phyloP scores from a whole-genome alignment of 805 yeast species.

The Zygoascus bituminiphila region DNA sequence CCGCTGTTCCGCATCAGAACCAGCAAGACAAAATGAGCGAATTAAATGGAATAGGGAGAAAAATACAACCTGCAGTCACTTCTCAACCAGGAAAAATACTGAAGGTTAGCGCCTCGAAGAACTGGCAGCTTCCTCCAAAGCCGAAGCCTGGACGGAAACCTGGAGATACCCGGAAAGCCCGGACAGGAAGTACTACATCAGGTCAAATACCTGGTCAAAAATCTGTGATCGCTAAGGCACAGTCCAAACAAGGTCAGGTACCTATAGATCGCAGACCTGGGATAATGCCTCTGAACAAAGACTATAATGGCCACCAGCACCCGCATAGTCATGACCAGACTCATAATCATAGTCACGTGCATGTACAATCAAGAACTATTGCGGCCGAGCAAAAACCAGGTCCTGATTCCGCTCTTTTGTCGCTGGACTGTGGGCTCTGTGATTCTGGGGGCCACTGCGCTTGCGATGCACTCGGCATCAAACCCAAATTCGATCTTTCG shows the following conservation, averaged over 20 bases:
- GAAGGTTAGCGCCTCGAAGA: constrained; percentile 41
- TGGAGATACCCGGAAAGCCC: not conserved
- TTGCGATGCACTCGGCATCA: constrained; percentile 28
- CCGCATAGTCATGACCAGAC: not conserved
- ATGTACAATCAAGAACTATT: not conserved
- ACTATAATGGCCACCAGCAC: not conserved
- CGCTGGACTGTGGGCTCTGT: constrained; percentile 27
- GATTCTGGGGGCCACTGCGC: constrained; percentile 27
- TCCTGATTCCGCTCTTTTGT: not conserved
- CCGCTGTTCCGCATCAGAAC: not conserved
- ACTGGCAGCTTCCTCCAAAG: constrained; percentile 69
- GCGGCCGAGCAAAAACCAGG: not conserved
- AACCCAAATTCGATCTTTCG: constrained; percentile 11
- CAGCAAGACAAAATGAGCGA: not conserved
- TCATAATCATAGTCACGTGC: not conserved
- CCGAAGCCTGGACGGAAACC: constrained; percentile 50
- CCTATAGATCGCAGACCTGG: not conserved
- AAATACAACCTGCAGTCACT: not conserved
- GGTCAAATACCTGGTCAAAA: not conserved
- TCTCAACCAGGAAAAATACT: not conserved
- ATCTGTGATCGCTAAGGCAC: not conserved
- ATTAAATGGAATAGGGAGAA: not conserved
- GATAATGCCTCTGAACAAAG: not conserved
- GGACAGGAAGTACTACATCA: not conserved
- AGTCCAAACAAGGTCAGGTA: not conserved